These are phyloP conservation scores for Ophiostoma piceae DNA, from an alignment of 2,329 filamentous ascomycete species.

Conservation along the genomic window DNA sequence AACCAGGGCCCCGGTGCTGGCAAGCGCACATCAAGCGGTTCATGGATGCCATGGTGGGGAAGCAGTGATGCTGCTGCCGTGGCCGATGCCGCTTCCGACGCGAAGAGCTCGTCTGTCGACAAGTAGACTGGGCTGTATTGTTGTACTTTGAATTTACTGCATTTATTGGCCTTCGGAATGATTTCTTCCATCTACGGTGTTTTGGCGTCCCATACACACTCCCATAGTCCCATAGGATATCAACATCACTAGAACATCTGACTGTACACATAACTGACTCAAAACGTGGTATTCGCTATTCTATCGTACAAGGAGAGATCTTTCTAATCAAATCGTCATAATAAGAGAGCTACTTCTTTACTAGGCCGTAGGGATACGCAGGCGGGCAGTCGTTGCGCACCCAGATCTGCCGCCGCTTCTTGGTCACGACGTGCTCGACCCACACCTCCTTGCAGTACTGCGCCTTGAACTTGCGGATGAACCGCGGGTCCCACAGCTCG, in stretches of 20 bases:
- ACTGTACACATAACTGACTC: neutral
- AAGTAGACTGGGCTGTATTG: conserved; percentile 25
- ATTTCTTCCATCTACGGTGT: neutral
- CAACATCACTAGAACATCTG: neutral
- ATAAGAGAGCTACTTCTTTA: neutral
- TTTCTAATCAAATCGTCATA: neutral
- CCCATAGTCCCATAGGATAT: neutral
- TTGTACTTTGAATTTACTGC: neutral
- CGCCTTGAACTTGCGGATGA: conserved; percentile 76
- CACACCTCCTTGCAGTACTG: conserved; percentile 72
- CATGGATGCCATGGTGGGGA: conserved; percentile 50
- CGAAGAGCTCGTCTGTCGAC: conserved; percentile 40
- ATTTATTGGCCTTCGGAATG: conserved; percentile 10
- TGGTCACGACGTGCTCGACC: conserved; percentile 80
- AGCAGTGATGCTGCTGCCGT: conserved; percentile 35
- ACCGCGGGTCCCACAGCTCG: conserved; percentile 94
- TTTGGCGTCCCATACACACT: neutral
- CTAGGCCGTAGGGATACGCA: conserved; percentile 50
- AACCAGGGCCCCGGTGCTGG: conserved; percentile 18
- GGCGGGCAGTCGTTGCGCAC: conserved; percentile 76
- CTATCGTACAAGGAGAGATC: neutral
- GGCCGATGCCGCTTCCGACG: conserved; percentile 27
- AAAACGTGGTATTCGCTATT: neutral
- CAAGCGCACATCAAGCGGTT: conserved; percentile 31
- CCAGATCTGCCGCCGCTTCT: conserved; percentile 87